Evolutionary conservation across 1,284 basidiomycete genomes (phyloP), one percentile per base, ranked within the genome.

Genomic region (Coniferiporia weirii): DNA sequence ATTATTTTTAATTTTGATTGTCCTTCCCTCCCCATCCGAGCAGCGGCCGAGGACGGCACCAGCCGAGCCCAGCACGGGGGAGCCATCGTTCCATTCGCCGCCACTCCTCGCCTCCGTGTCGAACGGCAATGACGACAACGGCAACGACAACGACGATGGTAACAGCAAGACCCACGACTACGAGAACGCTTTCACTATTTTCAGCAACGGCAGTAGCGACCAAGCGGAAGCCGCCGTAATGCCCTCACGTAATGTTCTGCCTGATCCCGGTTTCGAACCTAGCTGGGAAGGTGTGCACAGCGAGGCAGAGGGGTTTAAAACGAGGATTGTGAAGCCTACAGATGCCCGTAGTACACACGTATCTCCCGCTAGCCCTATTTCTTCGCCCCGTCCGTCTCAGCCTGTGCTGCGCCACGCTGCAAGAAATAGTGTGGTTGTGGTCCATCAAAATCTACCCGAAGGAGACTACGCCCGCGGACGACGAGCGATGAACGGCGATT

Each of bases 41-140:
- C n/a, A 61, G 59, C 59, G 54, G 19, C 40, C 57, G 15, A 61
- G 57, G 50, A 57, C 59, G 7, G 55, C 55, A 35, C 57, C 59
- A 1, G 59, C 57, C 27, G 59, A 61, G 54, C 59, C 52, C 36
- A 48, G 46, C 40, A 15, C 44, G n/a, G 55, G 57, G 12, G 59
- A 61, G 36, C 35, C 27, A 20, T 27, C 36, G 10, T 61, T 61
- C 20, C 50, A 53, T 36, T 61, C 59, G 9, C 27, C 27, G 27
- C 59, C 59, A 8, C 48, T 61, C 15, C 57, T 61, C 59, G 59
- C 55, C 3, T 56, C 34, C 43, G 34, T n/a, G 17, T 52, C 10
- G n/a, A n/a, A 34, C 44, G 44, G 20, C 9, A 34, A 49, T 48
- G 54, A 47, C 54, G 54, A 36, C 54, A 48, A 13, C 19, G 35